A percentile compares a stretch with the other conserved stretches of the same genome.
These are phyloP conservation scores for Gastrolobium bilobum DNA, from an alignment of 306 rosid genomes.

Conservation along the genomic window DNA sequence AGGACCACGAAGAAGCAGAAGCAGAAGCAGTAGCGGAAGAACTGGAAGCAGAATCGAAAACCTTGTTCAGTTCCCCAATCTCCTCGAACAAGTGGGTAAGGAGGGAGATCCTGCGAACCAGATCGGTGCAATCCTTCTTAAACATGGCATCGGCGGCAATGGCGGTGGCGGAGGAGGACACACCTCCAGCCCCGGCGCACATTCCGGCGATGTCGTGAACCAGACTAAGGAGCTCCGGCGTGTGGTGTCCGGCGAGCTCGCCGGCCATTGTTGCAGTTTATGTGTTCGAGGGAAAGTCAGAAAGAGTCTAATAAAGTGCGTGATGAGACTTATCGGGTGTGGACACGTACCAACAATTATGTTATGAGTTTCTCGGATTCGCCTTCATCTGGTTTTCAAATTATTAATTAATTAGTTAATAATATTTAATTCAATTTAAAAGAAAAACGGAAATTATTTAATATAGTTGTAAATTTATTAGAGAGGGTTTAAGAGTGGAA, in stretches of 20 bases:
- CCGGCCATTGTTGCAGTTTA: conserved; percentile 66
- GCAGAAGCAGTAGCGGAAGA: conserved; percentile 43
- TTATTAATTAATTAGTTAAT: background rate
- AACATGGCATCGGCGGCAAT: conserved; percentile 54
- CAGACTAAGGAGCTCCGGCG: conserved; percentile 62
- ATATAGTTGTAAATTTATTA: background rate
- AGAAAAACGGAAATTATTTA: background rate
- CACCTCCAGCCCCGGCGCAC: conserved; percentile 46
- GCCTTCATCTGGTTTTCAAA: conserved; percentile 41
- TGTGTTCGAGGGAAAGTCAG: conserved; percentile 38
- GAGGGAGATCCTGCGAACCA: conserved; percentile 92
- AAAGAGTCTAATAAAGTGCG: conserved; percentile 40
- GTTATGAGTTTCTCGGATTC: conserved; percentile 40
- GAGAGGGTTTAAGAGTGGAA: background rate
- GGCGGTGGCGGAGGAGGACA: conserved; percentile 37
- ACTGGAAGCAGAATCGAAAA: conserved; percentile 46
- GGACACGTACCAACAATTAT: conserved; percentile 45
- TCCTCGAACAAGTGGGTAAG: conserved; percentile 88
- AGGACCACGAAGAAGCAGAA: conserved; percentile 58
- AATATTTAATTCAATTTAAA: background rate
- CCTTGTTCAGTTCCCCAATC: conserved; percentile 67
- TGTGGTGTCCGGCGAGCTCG: conserved; percentile 59
- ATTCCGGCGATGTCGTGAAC: conserved; percentile 67
- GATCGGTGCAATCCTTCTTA: conserved; percentile 91
- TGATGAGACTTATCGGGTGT: conserved; percentile 37